Evolutionary conservation across 331 rosid species (phyloP).

Genomic region (Phaseolus coccineus): DNA sequence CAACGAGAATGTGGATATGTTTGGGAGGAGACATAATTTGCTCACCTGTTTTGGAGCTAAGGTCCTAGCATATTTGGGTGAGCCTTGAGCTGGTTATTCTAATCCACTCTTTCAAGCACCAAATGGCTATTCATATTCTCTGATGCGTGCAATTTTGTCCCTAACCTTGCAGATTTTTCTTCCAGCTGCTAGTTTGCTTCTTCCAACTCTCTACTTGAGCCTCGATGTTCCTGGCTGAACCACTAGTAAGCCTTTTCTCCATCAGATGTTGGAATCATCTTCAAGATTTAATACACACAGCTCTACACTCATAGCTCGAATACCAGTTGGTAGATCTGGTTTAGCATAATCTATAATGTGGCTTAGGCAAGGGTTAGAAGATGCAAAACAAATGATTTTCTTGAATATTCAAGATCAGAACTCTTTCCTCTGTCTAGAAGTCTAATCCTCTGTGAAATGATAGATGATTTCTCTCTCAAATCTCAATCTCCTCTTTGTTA

Average conservation of each 20-base stretch:
- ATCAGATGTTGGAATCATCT: too few relatives aligned
- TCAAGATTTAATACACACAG: too few relatives aligned
- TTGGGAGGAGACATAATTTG: constrained; percentile 32
- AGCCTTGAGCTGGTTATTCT: constrained; percentile 51
- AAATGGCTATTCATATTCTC: constrained; percentile 52
- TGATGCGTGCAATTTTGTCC: constrained; percentile 65
- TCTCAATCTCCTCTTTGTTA: not conserved
- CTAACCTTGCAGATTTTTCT: constrained; percentile 77
- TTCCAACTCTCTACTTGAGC: constrained; percentile 69
- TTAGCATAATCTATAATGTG: not conserved
- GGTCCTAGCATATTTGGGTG: constrained; percentile 45
- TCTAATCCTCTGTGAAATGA: not conserved
- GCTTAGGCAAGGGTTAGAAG: too few relatives aligned
- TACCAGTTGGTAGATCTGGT: not conserved
- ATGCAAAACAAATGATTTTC: not conserved
- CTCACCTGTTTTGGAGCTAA: constrained; percentile 33
- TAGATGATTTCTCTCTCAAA: not conserved
- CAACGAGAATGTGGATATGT: constrained; percentile 21
- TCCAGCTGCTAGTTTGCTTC: constrained; percentile 72
- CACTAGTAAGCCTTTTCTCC: constrained; percentile 12
- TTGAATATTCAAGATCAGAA: not conserved
- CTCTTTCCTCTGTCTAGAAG: not conserved
- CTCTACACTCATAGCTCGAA: not conserved
- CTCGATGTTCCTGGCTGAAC: constrained; percentile 65
- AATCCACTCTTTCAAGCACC: constrained; percentile 55